Conservation (phyloP, 768 basidiomycete genomes). For the Pholiota conissans region DNA sequence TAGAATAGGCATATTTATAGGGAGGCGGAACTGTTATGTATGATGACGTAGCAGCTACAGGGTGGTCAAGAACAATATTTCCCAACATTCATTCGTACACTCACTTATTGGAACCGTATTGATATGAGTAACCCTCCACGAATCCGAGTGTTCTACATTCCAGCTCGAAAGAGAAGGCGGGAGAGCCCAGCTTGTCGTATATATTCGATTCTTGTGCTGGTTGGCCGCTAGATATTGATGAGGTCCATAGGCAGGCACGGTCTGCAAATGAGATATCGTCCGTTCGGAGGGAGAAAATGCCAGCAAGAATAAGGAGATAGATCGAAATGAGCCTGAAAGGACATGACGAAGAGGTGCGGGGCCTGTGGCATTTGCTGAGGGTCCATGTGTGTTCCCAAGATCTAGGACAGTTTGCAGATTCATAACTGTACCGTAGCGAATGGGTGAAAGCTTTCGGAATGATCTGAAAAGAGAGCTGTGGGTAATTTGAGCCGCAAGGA, state of each 20-base stretch:
- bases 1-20: slow-evolving; percentile 47
- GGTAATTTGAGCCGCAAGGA: no score
- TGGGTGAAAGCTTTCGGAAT: no score
- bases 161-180: slow-evolving; percentile 49
- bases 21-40: slow-evolving; percentile 51
- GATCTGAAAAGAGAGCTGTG: no score
- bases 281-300: slow-evolving; percentile 44
- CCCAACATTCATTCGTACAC: slow-evolving; percentile 10
- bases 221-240: slow-evolving; percentile 51
- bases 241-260: slow-evolving; percentile 45
- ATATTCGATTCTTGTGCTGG: slow-evolving; percentile 34
- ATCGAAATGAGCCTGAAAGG: slow-evolving; percentile 51
- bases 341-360: slow-evolving; percentile 28
- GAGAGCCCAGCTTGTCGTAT: slow-evolving; percentile 51
- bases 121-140: slow-evolving; percentile 36
- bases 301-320: slow-evolving; percentile 48
- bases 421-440: no score
- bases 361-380: neutral
- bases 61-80: neutral
- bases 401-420: slow-evolving; percentile 11
- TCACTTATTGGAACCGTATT: slow-evolving; percentile 47
- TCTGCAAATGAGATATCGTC: slow-evolving; percentile 39
- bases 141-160: slow-evolving; percentile 31
- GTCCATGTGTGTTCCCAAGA: neutral
- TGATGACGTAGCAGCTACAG: slow-evolving; percentile 51